A percentile compares a stretch with the other conserved stretches of the same genome.
phyloP scores from a whole-genome alignment of 2,329 filamentous ascomycete genomes.

The Endothia cerciana region DNA sequence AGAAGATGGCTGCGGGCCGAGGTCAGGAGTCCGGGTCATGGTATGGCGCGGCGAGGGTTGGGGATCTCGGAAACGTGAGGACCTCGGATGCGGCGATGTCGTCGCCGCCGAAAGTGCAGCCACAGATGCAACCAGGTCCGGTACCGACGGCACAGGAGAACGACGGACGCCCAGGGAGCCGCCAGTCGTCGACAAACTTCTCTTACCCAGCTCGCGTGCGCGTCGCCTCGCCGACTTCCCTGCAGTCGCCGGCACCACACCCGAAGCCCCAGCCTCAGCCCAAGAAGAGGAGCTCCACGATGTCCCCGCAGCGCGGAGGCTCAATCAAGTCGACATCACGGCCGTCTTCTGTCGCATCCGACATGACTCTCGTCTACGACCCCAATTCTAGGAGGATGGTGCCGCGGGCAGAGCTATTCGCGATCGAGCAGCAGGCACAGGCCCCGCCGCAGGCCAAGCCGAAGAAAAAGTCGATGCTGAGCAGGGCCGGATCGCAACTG shows the following conservation, averaged over 20 bases:
- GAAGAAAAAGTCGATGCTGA: constrained; percentile 45
- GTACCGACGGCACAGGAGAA: constrained; percentile 27
- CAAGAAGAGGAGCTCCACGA: constrained; percentile 33
- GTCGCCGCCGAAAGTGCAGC: constrained; percentile 15
- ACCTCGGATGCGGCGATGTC: constrained; percentile 48
- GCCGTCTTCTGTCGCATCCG: constrained; percentile 36
- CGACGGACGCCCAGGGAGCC: constrained; percentile 48
- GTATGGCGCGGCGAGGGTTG: constrained; percentile 51
- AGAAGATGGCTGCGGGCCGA: constrained; percentile 43
- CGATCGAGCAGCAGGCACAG: constrained; percentile 46
- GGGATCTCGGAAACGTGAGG: constrained; percentile 50
- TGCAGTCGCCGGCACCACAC: constrained; percentile 18
- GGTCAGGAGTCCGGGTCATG: constrained; percentile 47
- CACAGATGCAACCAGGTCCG: background rate
- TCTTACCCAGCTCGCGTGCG: constrained; percentile 57
- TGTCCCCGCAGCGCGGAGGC: constrained; percentile 34
- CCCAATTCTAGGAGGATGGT: constrained; percentile 69
- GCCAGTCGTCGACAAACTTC: constrained; percentile 59
- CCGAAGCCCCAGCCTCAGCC: constrained; percentile 15
- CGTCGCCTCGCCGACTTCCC: constrained; percentile 44
- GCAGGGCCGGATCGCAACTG: constrained; percentile 50
- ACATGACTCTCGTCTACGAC: constrained; percentile 62
- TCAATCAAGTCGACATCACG: constrained; percentile 32
- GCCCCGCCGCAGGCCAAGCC: constrained; percentile 42
- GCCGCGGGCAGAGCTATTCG: constrained; percentile 48